Evolutionary conservation across 768 basidiomycete species (phyloP).

Genomic region (Gymnopilus junonius): DNA sequence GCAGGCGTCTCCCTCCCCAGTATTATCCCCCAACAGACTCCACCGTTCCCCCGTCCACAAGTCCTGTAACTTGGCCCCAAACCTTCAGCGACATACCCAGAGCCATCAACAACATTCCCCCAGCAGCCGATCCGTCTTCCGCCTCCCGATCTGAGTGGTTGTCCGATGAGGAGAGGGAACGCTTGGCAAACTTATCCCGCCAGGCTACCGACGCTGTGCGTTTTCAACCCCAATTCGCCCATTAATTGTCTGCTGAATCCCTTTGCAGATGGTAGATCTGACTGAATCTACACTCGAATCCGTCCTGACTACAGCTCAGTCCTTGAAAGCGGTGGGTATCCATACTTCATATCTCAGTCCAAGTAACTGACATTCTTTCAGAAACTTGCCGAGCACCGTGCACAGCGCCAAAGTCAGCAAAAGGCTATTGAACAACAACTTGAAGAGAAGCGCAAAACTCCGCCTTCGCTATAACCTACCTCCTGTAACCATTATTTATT

Average conservation of each 20-base stretch:
- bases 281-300: slow-evolving; percentile 72
- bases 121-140: slow-evolving; percentile 4
- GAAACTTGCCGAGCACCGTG: slow-evolving; percentile 57
- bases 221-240: background rate
- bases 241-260: background rate
- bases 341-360: slow-evolving; percentile 22
- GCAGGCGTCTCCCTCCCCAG: slow-evolving; percentile 21
- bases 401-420: slow-evolving; percentile 50
- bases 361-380: slow-evolving; percentile 25
- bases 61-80: slow-evolving; percentile 5
- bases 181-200: slow-evolving; percentile 45
- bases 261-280: slow-evolving; percentile 58
- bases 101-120: slow-evolving; percentile 30
- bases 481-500: background rate
- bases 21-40: slow-evolving; percentile 11
- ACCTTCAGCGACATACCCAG: slow-evolving; percentile 27
- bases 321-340: slow-evolving; percentile 59
- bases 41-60: background rate
- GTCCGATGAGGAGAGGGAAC: slow-evolving; percentile 43
- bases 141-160: slow-evolving; percentile 3
- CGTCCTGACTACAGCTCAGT: slow-evolving; percentile 58
- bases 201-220: slow-evolving; percentile 57
- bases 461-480: slow-evolving; percentile 28
- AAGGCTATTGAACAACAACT: slow-evolving; percentile 33
- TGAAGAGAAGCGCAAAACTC: slow-evolving; percentile 31